Percentiles rank a stretch among this genome's conserved stretches.
Conservation (phyloP, 164 flowering plant species). For the Magnolia sinica region DNA sequence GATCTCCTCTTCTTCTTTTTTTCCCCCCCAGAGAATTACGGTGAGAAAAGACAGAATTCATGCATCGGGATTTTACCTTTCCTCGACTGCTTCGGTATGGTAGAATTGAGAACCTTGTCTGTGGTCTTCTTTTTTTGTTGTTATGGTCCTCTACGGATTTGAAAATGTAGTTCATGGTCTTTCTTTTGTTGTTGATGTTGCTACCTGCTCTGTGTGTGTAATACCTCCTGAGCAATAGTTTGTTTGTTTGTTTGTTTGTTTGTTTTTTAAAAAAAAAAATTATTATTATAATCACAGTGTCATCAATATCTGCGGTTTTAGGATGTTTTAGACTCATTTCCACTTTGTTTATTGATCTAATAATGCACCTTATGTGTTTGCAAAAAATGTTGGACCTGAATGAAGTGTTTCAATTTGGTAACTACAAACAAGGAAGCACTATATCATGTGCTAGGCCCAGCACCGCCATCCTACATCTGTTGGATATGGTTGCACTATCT, state of each 20-base stretch:
- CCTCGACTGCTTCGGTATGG: conserved; percentile 55
- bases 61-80: conserved; percentile 26
- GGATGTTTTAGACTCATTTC: background rate
- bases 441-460: background rate
- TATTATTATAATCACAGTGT: background rate
- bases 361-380: background rate
- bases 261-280: too few relatives aligned
- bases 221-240: background rate
- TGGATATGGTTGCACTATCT: background rate
- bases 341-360: background rate
- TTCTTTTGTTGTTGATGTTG: background rate
- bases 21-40: conserved; percentile 26
- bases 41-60: conserved; percentile 30
- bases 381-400: background rate
- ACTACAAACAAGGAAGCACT: background rate
- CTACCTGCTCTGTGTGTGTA: background rate
- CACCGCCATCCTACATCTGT: background rate
- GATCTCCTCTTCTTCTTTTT: background rate
- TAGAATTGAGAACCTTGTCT: background rate
- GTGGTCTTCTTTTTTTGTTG: background rate
- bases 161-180: too few relatives aligned
- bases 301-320: background rate
- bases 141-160: background rate
- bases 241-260: too few relatives aligned
- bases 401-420: background rate